Evolutionary conservation across 352 stramenopile species (phyloP).

Genomic region (Globisporangium lucens): DNA sequence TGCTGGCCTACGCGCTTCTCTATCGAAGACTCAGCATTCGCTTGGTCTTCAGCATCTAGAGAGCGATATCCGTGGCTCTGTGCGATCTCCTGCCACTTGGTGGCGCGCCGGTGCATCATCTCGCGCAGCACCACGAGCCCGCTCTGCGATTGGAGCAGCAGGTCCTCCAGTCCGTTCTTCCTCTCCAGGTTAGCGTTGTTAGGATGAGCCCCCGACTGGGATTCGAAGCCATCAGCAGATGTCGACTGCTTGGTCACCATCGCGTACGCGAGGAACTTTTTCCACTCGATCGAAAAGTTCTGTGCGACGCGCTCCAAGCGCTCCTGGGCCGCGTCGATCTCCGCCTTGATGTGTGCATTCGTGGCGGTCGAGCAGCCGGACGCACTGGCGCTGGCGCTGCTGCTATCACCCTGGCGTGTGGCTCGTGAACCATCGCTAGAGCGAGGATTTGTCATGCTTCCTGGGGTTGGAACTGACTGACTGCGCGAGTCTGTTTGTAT

Average conservation of each 20-base stretch:
- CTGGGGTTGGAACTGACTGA: no score
- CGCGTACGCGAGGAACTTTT: constrained; percentile 46
- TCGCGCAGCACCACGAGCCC: constrained; percentile 53
- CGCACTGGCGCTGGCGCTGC: not conserved
- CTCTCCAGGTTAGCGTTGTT: not conserved
- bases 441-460: no score
- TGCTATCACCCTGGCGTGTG: not conserved
- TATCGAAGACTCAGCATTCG: not conserved
- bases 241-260: constrained; percentile 40
- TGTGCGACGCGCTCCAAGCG: constrained; percentile 35
- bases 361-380: not conserved
- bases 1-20: not conserved
- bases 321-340: constrained; percentile 34
- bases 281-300: constrained; percentile 64
- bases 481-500: no score
- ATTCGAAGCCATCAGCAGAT: not conserved
- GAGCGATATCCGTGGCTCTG: constrained; percentile 26
- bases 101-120: constrained; percentile 24
- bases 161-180: constrained; percentile 30
- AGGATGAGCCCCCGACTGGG: no score
- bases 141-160: constrained; percentile 50
- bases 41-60: not conserved
- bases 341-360: constrained; percentile 20
- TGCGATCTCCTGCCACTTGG: constrained; percentile 38
- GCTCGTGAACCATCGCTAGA: no score